Base-by-base conservation (phyloP, 345 rosid genomes). In the Populus simonii region DNA sequence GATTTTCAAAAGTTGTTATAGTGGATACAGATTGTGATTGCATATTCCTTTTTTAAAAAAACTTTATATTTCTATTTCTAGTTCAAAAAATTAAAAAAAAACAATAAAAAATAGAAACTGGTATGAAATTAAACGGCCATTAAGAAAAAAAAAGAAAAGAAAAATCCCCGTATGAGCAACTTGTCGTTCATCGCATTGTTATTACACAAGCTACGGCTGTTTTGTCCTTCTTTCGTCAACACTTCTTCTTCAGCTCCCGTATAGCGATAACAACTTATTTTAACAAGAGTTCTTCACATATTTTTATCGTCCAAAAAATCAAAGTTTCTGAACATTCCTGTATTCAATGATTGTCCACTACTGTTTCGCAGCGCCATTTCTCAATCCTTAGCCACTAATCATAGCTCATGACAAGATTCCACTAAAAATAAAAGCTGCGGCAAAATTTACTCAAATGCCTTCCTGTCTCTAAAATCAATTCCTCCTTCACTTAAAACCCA, bases 401-500 rank as follows among this genome's bases (percentile, higher is more conserved):
- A 57, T 31, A 53, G 31, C 85, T 51, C 72, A 16, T 11, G 71
- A 72, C 47, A 66, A 83, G 77, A 16, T 63, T 78, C 76, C 80
- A 51, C 76, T 76, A 49, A 51, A 74, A 4, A 22, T 7, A 27
- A 90, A 82, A 66, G 62, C 66, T 39, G 84, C 87, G 43, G 84
- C 87, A 49, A 85, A 84, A 57, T 92, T 90, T 76, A 72, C 78
- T 38, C 84, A 76, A 57, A 76, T 89, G 29, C 92, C 94, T 33
- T 83, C 93, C 5, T 83, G 92, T 86, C 97, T 72, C 86, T 91
- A 69, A 90, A 84, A 71, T 72, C 73, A 66, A 73, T 71, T 41
- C 68, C 83, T 72, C 68, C 89, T 66, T 70, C 85, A 13, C 62
- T 74, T 25, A 73, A 83, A 69, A 53, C 81, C 74, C 79, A 75